Evolutionary conservation across 331 rosid species (phyloP).

Genomic region (Ulmus americana): DNA sequence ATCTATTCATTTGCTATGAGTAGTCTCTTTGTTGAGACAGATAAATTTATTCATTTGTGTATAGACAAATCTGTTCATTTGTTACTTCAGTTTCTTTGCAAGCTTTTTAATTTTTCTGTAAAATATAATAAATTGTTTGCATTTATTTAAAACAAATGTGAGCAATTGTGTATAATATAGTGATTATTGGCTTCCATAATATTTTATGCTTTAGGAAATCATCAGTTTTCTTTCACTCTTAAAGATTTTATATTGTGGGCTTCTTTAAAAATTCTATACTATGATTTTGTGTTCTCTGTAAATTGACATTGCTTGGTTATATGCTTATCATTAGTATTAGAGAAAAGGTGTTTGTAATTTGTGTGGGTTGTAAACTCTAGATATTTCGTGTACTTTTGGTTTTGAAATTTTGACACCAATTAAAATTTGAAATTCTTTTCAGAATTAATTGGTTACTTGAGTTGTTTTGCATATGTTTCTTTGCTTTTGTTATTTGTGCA

Average conservation of each 20-base stretch:
- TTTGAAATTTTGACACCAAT: not conserved
- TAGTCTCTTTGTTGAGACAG: no score
- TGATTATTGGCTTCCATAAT: no score
- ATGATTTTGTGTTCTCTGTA: not conserved
- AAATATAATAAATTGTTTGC: no score
- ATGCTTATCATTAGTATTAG: not conserved
- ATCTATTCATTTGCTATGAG: not conserved
- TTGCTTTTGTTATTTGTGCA: no score
- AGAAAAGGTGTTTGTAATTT: not conserved
- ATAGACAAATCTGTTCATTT: conserved; percentile 25
- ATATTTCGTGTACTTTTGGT: not conserved
- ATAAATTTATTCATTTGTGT: conserved; percentile 31
- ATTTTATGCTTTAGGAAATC: no score
- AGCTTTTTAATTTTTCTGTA: no score
- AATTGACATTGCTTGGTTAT: not conserved
- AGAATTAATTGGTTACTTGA: no score
- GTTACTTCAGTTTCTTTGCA: no score
- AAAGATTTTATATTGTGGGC: not conserved
- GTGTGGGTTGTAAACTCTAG: not conserved
- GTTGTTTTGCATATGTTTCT: no score
- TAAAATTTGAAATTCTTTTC: no score
- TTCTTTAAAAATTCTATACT: not conserved
- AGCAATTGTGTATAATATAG: no score
- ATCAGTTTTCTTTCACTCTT: not conserved
- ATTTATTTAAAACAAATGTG: no score